phyloP scores from a whole-genome alignment of 306 rosid genomes.

The Acacia melanoxylon region DNA sequence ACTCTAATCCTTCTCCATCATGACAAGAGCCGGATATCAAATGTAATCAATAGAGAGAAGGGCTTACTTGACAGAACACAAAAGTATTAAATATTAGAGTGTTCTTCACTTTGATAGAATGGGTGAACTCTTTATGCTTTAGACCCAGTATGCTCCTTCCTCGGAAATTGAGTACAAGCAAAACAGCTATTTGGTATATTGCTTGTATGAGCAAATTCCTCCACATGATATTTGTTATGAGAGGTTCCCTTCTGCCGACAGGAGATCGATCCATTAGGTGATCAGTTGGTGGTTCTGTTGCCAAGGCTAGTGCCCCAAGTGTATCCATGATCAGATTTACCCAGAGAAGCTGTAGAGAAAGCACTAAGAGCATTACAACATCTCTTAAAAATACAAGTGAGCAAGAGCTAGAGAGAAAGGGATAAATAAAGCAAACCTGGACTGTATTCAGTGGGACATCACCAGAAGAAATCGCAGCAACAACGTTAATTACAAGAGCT shows the following conservation, averaged over 20 bases:
- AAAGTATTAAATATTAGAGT: slow-evolving; percentile 89
- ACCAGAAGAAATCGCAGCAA: slow-evolving; percentile 86
- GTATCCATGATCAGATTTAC: slow-evolving; percentile 99
- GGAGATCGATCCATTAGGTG: slow-evolving; percentile 83
- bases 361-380: slow-evolving; percentile 25
- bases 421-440: slow-evolving; percentile 64
- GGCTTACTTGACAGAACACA: slow-evolving; percentile 90
- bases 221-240: slow-evolving; percentile 92
- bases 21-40: not conserved
- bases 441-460: slow-evolving; percentile 92
- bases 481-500: slow-evolving; percentile 86
- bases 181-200: slow-evolving; percentile 70
- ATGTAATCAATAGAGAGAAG: not conserved
- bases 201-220: slow-evolving; percentile 94
- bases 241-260: slow-evolving; percentile 92
- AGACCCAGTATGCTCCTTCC: slow-evolving; percentile 62
- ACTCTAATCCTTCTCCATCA: not conserved
- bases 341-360: slow-evolving; percentile 83
- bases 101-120: slow-evolving; percentile 71
- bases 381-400: slow-evolving; percentile 6
- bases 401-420: slow-evolving; percentile 14
- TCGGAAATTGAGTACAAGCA: slow-evolving; percentile 71
- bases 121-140: slow-evolving; percentile 8
- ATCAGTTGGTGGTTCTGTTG: slow-evolving; percentile 97
- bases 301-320: slow-evolving; percentile 94